Evolutionary conservation across 768 basidiomycete genomes (phyloP).

Genomic region (Nidularia pulvinata): DNA sequence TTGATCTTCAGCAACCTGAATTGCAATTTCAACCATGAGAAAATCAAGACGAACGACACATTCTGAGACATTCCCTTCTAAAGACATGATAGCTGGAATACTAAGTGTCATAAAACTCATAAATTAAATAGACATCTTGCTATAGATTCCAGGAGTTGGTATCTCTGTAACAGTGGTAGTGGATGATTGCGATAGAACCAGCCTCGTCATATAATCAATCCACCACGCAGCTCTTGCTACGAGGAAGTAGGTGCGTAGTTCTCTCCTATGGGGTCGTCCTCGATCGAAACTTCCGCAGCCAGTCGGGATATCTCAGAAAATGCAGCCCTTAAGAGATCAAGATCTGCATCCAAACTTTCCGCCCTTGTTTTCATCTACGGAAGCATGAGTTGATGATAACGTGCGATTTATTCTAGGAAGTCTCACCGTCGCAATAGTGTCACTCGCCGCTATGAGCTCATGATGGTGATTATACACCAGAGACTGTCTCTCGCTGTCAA

Average conservation of each 20-base stretch:
- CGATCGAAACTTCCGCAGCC: constrained; percentile 63
- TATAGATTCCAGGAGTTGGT: too few species aligned
- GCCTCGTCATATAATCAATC: too few species aligned
- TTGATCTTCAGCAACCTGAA: too few species aligned
- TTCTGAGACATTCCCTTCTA: too few species aligned
- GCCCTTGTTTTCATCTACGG: constrained; percentile 87
- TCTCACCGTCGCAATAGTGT: constrained; percentile 84
- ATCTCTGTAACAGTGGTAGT: too few species aligned
- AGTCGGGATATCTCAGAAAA: constrained; percentile 89
- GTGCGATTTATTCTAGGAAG: not conserved
- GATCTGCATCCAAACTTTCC: constrained; percentile 81
- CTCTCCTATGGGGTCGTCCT: constrained; percentile 13
- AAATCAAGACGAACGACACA: too few species aligned
- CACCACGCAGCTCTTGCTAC: too few species aligned
- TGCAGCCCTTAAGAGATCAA: constrained; percentile 77
- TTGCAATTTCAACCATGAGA: too few species aligned
- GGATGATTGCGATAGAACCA: too few species aligned
- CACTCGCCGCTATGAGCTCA: constrained; percentile 91
- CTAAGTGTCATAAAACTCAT: too few species aligned
- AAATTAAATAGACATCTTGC: too few species aligned
- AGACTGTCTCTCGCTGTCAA: constrained; percentile 88
- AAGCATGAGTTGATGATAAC: not conserved
- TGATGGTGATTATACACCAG: constrained; percentile 96
- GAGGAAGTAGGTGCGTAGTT: not conserved
- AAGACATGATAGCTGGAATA: too few species aligned